These are phyloP conservation scores for Neofusicoccum kwambonambiense DNA, from an alignment of 2,329 filamentous ascomycete species.

Conservation along the genomic window DNA sequence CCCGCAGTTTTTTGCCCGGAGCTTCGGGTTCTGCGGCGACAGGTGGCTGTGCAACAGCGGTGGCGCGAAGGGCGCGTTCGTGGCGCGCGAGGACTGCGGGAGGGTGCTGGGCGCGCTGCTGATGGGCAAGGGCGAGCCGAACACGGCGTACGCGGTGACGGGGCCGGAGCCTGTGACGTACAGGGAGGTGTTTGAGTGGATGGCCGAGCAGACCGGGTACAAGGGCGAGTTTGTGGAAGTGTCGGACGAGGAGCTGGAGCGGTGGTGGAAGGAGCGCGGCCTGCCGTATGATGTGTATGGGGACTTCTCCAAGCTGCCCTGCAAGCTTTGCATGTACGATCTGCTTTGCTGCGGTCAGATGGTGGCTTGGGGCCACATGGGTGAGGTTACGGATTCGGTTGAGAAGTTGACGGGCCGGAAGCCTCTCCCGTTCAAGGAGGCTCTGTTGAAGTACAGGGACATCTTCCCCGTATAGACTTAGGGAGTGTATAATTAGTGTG, in stretches of 20 bases:
- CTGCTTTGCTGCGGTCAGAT: not conserved
- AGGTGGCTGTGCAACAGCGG: not conserved
- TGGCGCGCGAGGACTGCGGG: not conserved
- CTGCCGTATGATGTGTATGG: not conserved
- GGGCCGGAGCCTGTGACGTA: not conserved
- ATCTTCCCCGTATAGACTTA: not conserved
- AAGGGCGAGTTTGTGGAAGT: not conserved
- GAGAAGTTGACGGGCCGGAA: not conserved
- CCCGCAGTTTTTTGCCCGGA: not conserved
- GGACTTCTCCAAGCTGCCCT: not conserved
- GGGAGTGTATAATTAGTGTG: too few species aligned
- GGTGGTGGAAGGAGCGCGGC: not conserved
- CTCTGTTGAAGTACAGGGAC: not conserved
- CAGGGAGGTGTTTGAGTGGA: not conserved
- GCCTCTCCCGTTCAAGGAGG: not conserved
- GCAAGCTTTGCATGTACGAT: not conserved
- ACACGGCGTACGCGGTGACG: not conserved
- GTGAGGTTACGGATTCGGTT: not conserved
- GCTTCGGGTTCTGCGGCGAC: not conserved
- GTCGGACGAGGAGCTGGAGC: not conserved
- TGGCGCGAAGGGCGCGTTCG: not conserved
- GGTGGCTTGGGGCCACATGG: conserved; percentile 1
- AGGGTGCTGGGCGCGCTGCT: not conserved
- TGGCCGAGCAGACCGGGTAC: not conserved
- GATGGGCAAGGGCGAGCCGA: not conserved